These are phyloP conservation scores for Podaxis sp. DNA, from an alignment of 768 basidiomycete species.

Conservation along the genomic window DNA sequence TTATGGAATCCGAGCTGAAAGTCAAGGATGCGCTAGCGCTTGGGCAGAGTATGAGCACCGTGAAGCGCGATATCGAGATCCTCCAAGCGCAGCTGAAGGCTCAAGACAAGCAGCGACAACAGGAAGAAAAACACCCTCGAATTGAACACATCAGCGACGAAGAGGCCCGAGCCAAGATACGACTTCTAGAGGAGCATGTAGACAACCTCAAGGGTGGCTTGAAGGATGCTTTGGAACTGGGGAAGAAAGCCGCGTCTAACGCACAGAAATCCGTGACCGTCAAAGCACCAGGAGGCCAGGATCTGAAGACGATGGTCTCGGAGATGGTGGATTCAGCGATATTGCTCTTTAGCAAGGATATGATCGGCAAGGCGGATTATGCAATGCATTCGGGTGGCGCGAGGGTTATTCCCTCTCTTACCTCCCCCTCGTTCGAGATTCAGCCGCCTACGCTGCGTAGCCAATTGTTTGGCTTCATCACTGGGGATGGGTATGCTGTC, in stretches of 20 bases:
- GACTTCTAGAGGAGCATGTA: constrained; percentile 61
- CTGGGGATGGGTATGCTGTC: constrained; percentile 58
- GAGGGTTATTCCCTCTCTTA: constrained; percentile 77
- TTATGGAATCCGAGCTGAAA: constrained; percentile 52
- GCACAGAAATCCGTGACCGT: constrained; percentile 50
- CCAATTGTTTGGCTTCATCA: constrained; percentile 54
- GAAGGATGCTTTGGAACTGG: constrained; percentile 70
- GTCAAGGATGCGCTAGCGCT: constrained; percentile 37
- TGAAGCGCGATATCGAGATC: constrained; percentile 57
- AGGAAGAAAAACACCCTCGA: constrained; percentile 23
- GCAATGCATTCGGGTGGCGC: constrained; percentile 85
- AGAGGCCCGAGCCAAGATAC: constrained; percentile 55
- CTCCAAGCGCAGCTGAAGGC: constrained; percentile 43
- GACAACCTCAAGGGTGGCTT: constrained; percentile 61
- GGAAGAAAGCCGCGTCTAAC: constrained; percentile 58
- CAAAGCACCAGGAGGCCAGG: constrained; percentile 76
- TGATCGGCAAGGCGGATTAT: constrained; percentile 79
- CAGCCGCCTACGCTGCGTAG: constrained; percentile 48
- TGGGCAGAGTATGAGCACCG: constrained; percentile 42
- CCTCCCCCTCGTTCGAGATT: constrained; percentile 76
- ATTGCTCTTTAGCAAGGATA: constrained; percentile 69
- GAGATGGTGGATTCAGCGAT: constrained; percentile 79
- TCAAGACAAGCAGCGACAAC: constrained; percentile 23
- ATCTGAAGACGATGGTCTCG: constrained; percentile 64
- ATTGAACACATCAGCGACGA: constrained; percentile 42